Conservation (phyloP, 2,329 filamentous ascomycete species). For the Metarhizium guizhouense region DNA sequence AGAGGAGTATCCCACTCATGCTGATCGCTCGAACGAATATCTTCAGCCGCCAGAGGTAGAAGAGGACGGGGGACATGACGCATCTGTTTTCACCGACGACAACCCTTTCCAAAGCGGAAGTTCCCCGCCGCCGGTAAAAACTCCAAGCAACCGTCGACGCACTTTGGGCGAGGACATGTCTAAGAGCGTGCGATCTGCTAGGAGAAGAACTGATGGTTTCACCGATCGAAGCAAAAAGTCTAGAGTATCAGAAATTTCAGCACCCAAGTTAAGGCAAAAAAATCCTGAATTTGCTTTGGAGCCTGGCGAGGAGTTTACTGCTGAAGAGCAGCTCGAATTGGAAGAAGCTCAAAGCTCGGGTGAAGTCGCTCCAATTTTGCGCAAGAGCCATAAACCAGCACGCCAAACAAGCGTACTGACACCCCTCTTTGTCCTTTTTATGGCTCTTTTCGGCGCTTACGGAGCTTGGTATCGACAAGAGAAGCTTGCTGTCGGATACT, state of each 20-base stretch:
- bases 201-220: slow-evolving; percentile 32
- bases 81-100: slow-evolving; percentile 71
- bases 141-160: slow-evolving; percentile 39
- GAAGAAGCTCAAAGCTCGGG: slow-evolving; percentile 55
- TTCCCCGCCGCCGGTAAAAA: slow-evolving; percentile 48
- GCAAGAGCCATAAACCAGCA: slow-evolving; percentile 28
- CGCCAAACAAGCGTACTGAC: slow-evolving; percentile 45
- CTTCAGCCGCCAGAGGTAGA: slow-evolving; percentile 23
- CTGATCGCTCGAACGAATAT: slow-evolving; percentile 45
- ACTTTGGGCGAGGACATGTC: slow-evolving; percentile 34
- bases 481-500: slow-evolving; percentile 94
- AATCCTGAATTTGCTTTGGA: slow-evolving; percentile 40
- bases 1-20: slow-evolving; percentile 24
- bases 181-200: slow-evolving; percentile 33
- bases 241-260: slow-evolving; percentile 49
- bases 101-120: slow-evolving; percentile 83
- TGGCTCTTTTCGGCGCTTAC: slow-evolving; percentile 63
- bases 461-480: slow-evolving; percentile 84
- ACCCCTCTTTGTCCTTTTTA: slow-evolving; percentile 61
- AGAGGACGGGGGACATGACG: slow-evolving; percentile 30
- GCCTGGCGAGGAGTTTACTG: slow-evolving; percentile 85
- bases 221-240: slow-evolving; percentile 26
- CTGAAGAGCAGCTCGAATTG: slow-evolving; percentile 77
- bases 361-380: slow-evolving; percentile 33
- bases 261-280: slow-evolving; percentile 24